Conservation (phyloP, 352 stramenopile species). For the Phytophthora pseudosyringae region DNA sequence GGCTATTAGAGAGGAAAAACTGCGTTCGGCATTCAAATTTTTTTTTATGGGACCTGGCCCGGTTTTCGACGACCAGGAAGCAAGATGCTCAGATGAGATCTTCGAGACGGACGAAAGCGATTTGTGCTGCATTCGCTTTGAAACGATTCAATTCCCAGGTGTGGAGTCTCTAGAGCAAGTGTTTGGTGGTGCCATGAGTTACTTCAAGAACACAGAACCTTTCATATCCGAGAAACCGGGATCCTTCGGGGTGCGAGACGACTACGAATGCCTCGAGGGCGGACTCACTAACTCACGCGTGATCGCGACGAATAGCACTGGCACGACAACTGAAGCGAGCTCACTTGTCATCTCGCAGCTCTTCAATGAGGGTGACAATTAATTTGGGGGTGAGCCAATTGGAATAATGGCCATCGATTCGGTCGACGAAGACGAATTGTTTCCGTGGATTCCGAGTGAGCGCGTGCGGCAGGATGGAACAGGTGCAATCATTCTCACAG, state of each 20-base stretch:
- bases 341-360: conserved; percentile 30
- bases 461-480: conserved; percentile 30
- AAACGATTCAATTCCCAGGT: conserved; percentile 32
- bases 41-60: background rate
- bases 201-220: conserved; percentile 44
- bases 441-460: conserved; percentile 36
- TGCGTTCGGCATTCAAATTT: background rate
- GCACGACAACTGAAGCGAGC: conserved; percentile 30
- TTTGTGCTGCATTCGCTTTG: conserved; percentile 29
- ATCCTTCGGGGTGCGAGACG: conserved; percentile 31
- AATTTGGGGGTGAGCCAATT: conserved; percentile 18
- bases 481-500: conserved; percentile 23
- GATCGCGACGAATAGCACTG: conserved; percentile 18
- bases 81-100: conserved; percentile 17
- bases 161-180: conserved; percentile 34
- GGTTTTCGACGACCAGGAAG: background rate
- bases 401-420: conserved; percentile 34
- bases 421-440: conserved; percentile 39
- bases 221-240: conserved; percentile 41
- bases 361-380: background rate
- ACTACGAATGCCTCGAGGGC: conserved; percentile 23
- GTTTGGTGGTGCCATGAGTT: conserved; percentile 41
- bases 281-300: conserved; percentile 22
- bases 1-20: background rate
- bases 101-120: conserved; percentile 32